A percentile compares a stretch with the other conserved stretches of the same genome.
Conservation (phyloP, 768 basidiomycete species). For the Kwoniella dendrophila region DNA sequence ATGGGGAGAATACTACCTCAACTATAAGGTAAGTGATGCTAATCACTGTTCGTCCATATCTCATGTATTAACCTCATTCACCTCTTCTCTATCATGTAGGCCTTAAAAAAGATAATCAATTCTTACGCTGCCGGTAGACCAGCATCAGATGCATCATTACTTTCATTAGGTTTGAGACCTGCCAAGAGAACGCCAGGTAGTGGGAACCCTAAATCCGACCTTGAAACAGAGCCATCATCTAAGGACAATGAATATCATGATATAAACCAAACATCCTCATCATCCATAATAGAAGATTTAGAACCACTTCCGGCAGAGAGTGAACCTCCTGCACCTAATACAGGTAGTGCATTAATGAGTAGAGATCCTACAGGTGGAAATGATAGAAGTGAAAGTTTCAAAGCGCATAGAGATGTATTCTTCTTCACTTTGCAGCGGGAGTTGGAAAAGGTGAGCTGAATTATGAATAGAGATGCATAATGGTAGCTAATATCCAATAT, state of each 20-base stretch:
- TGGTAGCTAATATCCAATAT: background rate
- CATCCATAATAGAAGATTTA: conserved; percentile 31
- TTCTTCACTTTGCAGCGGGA: conserved; percentile 98
- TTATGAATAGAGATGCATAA: background rate
- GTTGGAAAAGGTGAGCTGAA: conserved; percentile 76
- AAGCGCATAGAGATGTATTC: conserved; percentile 94
- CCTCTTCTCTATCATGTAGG: conserved; percentile 13
- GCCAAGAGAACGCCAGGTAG: conserved; percentile 59
- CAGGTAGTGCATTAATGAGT: conserved; percentile 23
- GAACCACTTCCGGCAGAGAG: conserved; percentile 50
- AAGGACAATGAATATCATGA: conserved; percentile 9
- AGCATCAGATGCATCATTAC: conserved; percentile 82
- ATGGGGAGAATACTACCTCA: conserved; percentile 93
- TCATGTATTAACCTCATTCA: background rate
- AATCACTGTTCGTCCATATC: too few relatives aligned
- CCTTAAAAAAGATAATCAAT: conserved; percentile 76
- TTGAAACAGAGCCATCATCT: conserved; percentile 5
- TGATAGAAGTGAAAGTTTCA: conserved; percentile 80
- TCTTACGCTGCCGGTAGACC: conserved; percentile 87
- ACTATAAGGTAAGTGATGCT: conserved; percentile 72
- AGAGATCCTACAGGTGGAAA: conserved; percentile 60
- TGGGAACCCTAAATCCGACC: conserved; percentile 10
- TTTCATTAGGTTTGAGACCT: conserved; percentile 80
- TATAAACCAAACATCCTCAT: background rate
- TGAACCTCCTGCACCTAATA: conserved; percentile 47